phyloP scores from a whole-genome alignment of 75 land plant species.

The Cunninghamia lanceolata region DNA sequence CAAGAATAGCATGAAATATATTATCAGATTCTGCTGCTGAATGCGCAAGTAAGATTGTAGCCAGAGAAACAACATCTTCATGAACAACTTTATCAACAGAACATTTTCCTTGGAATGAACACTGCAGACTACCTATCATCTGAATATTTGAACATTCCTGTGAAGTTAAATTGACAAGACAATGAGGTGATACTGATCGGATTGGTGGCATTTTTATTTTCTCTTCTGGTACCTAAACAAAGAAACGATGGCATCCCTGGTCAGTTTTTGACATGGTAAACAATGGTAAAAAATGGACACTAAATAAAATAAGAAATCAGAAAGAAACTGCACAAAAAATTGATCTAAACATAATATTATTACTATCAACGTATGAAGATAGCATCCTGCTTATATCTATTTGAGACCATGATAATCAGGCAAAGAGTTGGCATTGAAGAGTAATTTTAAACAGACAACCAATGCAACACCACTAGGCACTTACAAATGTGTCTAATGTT shows the following conservation, averaged over 20 bases:
- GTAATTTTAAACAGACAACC: background rate
- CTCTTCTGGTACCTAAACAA: background rate
- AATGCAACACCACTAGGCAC: background rate
- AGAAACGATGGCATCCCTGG: background rate
- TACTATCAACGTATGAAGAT: background rate
- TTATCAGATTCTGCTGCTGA: background rate
- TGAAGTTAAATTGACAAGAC: background rate
- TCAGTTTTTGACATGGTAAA: background rate
- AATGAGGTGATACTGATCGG: background rate
- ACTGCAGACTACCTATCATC: background rate
- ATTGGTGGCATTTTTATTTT: background rate
- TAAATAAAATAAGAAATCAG: background rate
- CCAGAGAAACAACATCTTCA: background rate
- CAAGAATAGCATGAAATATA: background rate
- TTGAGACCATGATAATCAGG: background rate
- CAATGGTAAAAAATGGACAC: background rate
- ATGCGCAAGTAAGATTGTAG: background rate
- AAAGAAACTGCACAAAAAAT: background rate
- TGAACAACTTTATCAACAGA: background rate
- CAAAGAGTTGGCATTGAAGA: background rate
- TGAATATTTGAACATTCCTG: background rate
- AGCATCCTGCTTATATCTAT: background rate
- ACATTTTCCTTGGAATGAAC: background rate
- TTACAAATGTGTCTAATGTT: background rate
- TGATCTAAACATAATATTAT: background rate